Evolutionary conservation across 768 basidiomycete species (phyloP).

Genomic region (Mycena latifolia): DNA sequence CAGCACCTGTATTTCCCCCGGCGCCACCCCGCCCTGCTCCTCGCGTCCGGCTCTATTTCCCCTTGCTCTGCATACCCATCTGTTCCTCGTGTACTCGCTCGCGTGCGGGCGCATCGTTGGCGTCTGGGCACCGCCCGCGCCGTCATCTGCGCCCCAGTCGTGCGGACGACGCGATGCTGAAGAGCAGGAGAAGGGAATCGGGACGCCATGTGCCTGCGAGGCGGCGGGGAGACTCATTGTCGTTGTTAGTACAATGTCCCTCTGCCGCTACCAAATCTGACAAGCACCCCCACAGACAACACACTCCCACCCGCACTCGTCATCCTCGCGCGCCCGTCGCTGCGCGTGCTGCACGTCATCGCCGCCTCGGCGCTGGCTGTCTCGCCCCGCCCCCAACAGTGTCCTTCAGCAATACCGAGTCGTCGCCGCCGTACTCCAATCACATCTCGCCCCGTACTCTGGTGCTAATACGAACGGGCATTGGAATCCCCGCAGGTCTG

Average conservation of each 20-base stretch:
- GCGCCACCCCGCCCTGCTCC: no score
- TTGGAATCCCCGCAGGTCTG: no score
- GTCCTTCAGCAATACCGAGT: no score
- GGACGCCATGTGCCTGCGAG: slow-evolving; percentile 27
- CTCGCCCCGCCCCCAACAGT: no score
- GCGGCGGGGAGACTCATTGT: slow-evolving; percentile 16
- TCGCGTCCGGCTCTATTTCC: no score
- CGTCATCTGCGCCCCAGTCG: no score
- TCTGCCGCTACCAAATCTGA: neutral
- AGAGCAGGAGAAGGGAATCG: neutral
- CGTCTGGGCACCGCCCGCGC: slow-evolving; percentile 40
- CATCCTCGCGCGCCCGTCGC: slow-evolving; percentile 20
- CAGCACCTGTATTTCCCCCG: no score
- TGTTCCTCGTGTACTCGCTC: slow-evolving; percentile 67
- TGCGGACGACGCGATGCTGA: neutral
- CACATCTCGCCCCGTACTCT: no score
- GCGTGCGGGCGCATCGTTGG: slow-evolving; percentile 68
- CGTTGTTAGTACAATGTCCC: slow-evolving; percentile 9
- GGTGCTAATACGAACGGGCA: no score
- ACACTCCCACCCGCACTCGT: slow-evolving; percentile 31
- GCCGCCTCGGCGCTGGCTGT: slow-evolving; percentile 16
- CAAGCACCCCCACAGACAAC: slow-evolving; percentile 16
- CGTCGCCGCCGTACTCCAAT: slow-evolving; percentile 8
- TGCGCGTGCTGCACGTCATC: slow-evolving; percentile 35
- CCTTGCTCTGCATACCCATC: no score